phyloP scores from a whole-genome alignment of 148 eudicot genomes.

The Rhododendron ovatum region DNA sequence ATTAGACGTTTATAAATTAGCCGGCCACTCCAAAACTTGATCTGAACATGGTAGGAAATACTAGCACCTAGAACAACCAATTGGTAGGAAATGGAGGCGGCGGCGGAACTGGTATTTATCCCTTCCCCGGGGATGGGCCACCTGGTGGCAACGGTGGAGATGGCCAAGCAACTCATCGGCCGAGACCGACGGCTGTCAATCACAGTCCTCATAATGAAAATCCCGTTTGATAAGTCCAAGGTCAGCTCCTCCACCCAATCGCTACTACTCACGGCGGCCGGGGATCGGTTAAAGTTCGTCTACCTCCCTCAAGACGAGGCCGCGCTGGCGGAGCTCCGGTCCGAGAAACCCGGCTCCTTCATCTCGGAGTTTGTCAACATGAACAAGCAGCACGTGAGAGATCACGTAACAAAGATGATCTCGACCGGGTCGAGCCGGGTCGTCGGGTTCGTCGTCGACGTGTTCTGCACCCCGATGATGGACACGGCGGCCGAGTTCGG shows the following conservation, averaged over 20 bases:
- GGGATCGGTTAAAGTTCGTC: background rate
- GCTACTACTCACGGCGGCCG: background rate
- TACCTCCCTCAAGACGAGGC: constrained; percentile 10
- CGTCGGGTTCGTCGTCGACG: constrained; percentile 24
- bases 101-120: constrained; percentile 15
- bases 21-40: too few species aligned
- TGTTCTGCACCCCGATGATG: constrained; percentile 23
- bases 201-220: constrained; percentile 23
- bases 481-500: constrained; percentile 17
- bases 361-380: background rate
- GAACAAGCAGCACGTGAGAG: constrained; percentile 10
- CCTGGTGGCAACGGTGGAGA: constrained; percentile 26
- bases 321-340: background rate
- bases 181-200: constrained; percentile 11
- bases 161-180: constrained; percentile 19
- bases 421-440: background rate
- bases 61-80: too few species aligned
- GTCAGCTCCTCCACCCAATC: too few species aligned
- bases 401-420: background rate
- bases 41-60: too few species aligned
- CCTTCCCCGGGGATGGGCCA: constrained; percentile 18
- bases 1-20: too few species aligned
- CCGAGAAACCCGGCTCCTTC: background rate
- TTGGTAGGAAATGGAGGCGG: background rate
- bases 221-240: too few species aligned